A percentile compares a stretch with the other conserved stretches of the same genome.
phyloP scores from a whole-genome alignment of 176 grass and related monocot species.

The Phragmites australis region DNA sequence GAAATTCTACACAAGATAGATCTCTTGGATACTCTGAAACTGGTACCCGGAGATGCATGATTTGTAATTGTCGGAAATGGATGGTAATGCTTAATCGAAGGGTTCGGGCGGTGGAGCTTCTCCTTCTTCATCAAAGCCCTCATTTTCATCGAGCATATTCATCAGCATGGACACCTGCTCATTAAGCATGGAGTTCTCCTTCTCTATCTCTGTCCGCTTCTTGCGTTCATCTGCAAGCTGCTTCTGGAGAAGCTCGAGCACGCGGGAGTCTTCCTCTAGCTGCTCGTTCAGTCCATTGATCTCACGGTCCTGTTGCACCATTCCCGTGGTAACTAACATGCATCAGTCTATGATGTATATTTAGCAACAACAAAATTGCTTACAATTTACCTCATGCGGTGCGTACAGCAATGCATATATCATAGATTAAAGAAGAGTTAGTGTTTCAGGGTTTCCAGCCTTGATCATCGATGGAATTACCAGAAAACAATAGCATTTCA shows the following conservation, averaged over 20 bases:
- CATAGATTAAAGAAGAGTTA: neutral
- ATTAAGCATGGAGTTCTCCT: conserved; percentile 79
- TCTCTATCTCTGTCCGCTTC: conserved; percentile 78
- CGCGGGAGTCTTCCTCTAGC: conserved; percentile 84
- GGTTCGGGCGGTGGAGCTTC: conserved; percentile 42
- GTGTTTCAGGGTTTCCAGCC: conserved; percentile 1
- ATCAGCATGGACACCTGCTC: conserved; percentile 85
- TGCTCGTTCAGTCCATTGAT: conserved; percentile 90
- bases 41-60: conserved; percentile 25
- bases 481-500: conserved; percentile 12
- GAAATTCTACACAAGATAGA: conserved; percentile 38
- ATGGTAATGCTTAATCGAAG: conserved; percentile 17
- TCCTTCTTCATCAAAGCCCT: conserved; percentile 55
- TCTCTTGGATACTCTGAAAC: conserved; percentile 40
- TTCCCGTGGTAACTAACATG: neutral
- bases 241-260: conserved; percentile 80
- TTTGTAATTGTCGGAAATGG: neutral
- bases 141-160: conserved; percentile 73
- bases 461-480: neutral
- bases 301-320: conserved; percentile 75
- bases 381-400: conserved; percentile 10
- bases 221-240: conserved; percentile 75
- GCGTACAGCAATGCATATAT: neutral
- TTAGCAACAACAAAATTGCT: neutral
- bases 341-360: neutral